Conservation (phyloP, 225 moss, liverwort and hornwort genomes). For the Anthoceros angustus region DNA sequence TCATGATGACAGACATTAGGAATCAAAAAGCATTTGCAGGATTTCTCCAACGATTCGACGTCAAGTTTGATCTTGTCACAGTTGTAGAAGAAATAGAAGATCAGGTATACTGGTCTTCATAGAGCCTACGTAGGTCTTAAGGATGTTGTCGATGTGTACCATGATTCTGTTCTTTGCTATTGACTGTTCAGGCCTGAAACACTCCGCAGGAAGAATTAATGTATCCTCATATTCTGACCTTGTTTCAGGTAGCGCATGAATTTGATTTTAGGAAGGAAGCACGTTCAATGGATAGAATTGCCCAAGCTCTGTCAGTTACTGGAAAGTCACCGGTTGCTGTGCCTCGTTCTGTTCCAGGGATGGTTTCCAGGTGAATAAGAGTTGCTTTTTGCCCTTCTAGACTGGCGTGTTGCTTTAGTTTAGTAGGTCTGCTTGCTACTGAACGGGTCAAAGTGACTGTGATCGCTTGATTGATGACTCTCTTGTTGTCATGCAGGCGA, state of each 20-base stretch:
- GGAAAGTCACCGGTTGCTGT: conserved; percentile 46
- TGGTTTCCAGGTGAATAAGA: conserved; percentile 58
- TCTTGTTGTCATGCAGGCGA: conserved; percentile 29
- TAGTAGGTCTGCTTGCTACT: conserved; percentile 1
- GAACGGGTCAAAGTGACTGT: not conserved
- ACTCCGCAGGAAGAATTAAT: not conserved
- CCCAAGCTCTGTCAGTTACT: conserved; percentile 25
- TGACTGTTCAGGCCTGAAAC: not conserved
- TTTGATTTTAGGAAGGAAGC: conserved; percentile 89
- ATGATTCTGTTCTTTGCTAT: not conserved
- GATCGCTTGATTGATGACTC: conserved; percentile 1
- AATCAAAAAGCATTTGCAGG: conserved; percentile 79
- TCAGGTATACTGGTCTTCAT: conserved; percentile 27
- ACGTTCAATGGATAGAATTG: conserved; percentile 76
- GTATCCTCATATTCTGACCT: not conserved
- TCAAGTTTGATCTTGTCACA: conserved; percentile 69
- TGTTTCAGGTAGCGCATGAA: conserved; percentile 60
- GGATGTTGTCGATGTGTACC: not conserved
- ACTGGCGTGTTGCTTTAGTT: not conserved
- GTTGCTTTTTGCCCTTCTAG: not conserved
- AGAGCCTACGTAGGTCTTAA: not conserved
- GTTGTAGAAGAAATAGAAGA: conserved; percentile 76
- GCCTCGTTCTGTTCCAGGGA: conserved; percentile 53
- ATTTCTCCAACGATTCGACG: conserved; percentile 57
- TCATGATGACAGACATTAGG: conserved; percentile 98